Evolutionary conservation across 345 rosid genomes (phyloP).

Genomic region (Barbarea vulgaris): DNA sequence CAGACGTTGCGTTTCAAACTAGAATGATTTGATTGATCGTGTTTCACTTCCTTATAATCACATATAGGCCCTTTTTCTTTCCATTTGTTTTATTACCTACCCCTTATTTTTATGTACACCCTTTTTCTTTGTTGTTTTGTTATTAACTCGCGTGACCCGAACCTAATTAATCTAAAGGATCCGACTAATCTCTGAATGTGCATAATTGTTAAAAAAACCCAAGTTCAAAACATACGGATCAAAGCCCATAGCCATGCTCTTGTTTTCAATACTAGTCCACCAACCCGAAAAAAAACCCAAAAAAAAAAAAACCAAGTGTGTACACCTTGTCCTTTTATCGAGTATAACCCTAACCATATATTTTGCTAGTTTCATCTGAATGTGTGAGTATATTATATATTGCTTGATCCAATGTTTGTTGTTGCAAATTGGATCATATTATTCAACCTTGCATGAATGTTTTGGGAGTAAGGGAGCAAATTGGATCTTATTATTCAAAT

Average conservation of each 20-base stretch:
- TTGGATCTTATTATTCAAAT: not conserved
- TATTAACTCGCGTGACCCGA: too few species aligned
- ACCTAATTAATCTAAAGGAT: not conserved
- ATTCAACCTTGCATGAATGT: too few species aligned
- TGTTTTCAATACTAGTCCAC: not conserved
- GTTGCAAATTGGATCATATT: not conserved
- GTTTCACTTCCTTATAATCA: not conserved
- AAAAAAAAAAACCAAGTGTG: too few species aligned
- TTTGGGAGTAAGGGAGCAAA: slow-evolving; percentile 7
- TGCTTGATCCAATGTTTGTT: not conserved
- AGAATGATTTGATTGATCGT: not conserved
- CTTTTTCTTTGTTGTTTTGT: not conserved
- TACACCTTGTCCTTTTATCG: not conserved
- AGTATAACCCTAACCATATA: not conserved
- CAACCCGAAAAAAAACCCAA: not conserved
- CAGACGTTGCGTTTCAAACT: not conserved
- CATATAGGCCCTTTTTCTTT: not conserved
- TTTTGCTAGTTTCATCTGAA: not conserved
- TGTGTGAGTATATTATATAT: not conserved
- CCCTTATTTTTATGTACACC: not conserved
- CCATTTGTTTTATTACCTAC: not conserved
- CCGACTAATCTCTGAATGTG: too few species aligned
- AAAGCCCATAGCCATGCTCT: not conserved
- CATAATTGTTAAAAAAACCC: too few species aligned
- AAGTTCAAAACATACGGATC: not conserved